These are phyloP conservation scores for Ustilago sp. DNA, from an alignment of 1,284 basidiomycete species.

Conservation along the genomic window DNA sequence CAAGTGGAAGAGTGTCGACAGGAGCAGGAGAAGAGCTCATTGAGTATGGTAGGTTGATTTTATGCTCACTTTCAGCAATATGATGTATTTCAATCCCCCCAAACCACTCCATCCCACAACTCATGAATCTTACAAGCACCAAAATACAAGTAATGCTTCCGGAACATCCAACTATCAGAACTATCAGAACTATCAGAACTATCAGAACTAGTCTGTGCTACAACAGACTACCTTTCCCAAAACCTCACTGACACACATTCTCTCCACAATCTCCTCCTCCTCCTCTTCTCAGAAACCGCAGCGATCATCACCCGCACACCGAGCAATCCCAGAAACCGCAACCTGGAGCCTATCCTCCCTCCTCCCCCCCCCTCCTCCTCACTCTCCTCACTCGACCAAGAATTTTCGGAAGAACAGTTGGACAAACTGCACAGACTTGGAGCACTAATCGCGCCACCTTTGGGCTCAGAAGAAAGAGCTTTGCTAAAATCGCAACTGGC, in stretches of 20 bases:
- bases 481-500: conserved; percentile 23
- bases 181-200: too few relatives aligned
- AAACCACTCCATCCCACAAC: too few relatives aligned
- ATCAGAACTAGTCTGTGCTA: too few relatives aligned
- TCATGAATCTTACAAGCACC: too few relatives aligned
- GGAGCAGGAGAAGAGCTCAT: not conserved
- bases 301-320: conserved; percentile 1
- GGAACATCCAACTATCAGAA: too few relatives aligned
- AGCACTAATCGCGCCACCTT: conserved; percentile 30
- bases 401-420: conserved; percentile 27
- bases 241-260: not conserved
- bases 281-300: not conserved
- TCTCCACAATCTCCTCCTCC: too few relatives aligned
- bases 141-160: too few relatives aligned
- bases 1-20: conserved; percentile 4
- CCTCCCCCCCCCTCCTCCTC: not conserved
- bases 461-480: not conserved
- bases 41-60: conserved; percentile 17
- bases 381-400: not conserved
- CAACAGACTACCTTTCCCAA: too few relatives aligned
- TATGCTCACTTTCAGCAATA: too few relatives aligned
- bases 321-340: conserved; percentile 23
- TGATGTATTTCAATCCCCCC: too few relatives aligned
- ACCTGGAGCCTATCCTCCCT: conserved; percentile 34
- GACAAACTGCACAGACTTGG: conserved; percentile 43